Evolutionary conservation across 306 rosid species (phyloP), one percentile per base, ranked within the genome.

Genomic region (Trifolium fragiferum): DNA sequence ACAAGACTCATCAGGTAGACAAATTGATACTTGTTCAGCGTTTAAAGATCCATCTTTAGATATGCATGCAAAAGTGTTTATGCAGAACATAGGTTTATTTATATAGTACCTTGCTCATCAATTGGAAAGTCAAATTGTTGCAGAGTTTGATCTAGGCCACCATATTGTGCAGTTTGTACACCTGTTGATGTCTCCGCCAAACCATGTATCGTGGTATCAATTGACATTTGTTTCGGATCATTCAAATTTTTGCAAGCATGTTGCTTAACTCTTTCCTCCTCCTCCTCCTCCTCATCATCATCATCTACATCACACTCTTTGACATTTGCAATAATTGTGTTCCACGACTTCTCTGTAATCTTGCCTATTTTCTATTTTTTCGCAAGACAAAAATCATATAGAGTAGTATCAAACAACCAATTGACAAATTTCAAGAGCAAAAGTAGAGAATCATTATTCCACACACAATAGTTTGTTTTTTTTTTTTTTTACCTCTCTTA

Each of bases 281-380:
- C 25, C 25, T 25, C 27, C 1, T 23, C 27, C 1, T 23, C 27
- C 1, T 23, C 27, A 23, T 23, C 41, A 35, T 15, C 41, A 11
- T 85, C 73, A 3, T 83, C 80, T 43, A 55, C 6, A 4, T 7
- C 38, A 75, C 87, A 81, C 20, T 59, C 4, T 57, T 43, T 33
- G n/a, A 96, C 97, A 41, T 90, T 92, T 3, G 46, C 63, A 66
- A 85, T 46, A 38, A 89, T 87, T 11, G 2, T 21, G 0, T 53
- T 50, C 97, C 89, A 87, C 1, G 49, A 43, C 50, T 12, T 77
- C 20, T 35, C 68, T 1, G 81, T 23, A 75, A 67, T 43, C 1
- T 57, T 30, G 10, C 66, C 64, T 5, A 87, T 80, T 8, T 61
- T 75, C 98, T 93, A 76, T 72, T 83, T 21, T 72, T 68, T 77